Percentiles rank a stretch among this genome's conserved stretches.
phyloP scores from a whole-genome alignment of 306 rosid species.

The Cyamopsis tetragonoloba region DNA sequence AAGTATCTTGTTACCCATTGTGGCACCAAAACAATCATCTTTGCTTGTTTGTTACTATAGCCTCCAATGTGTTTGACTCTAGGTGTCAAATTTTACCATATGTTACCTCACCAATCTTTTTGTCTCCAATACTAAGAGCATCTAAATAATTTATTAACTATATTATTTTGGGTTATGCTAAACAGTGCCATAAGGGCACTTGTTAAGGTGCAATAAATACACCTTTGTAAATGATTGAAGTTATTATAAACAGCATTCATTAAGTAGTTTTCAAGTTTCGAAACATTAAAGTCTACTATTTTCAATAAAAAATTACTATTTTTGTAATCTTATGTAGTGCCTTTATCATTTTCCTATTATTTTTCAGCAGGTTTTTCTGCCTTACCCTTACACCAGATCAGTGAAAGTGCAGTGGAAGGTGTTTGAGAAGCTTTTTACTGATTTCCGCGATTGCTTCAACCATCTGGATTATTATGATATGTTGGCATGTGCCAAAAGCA shows the following conservation, averaged over 20 bases:
- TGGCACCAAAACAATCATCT: too few relatives aligned
- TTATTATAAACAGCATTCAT: too few relatives aligned
- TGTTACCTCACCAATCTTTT: not conserved
- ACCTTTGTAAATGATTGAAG: too few relatives aligned
- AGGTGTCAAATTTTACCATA: not conserved
- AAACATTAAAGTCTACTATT: too few relatives aligned
- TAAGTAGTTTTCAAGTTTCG: too few relatives aligned
- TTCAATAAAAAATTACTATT: too few relatives aligned
- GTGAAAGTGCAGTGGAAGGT: conserved; percentile 77
- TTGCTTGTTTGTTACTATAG: not conserved
- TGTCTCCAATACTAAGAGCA: not conserved
- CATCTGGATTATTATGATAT: conserved; percentile 60
- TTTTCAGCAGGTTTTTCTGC: conserved; percentile 64
- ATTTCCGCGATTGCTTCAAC: conserved; percentile 76
- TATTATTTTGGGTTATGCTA: too few relatives aligned
- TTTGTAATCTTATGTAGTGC: not conserved
- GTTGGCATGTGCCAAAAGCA: conserved; percentile 68
- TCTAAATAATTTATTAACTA: too few relatives aligned
- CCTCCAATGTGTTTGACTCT: not conserved
- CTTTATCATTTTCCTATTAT: not conserved
- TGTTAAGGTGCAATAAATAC: too few relatives aligned
- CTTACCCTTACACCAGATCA: conserved; percentile 66
- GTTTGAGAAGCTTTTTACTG: conserved; percentile 83
- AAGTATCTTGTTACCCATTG: too few relatives aligned
- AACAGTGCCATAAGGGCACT: too few relatives aligned